phyloP scores from a whole-genome alignment of 75 land plant species.

The Cryptomeria japonica region DNA sequence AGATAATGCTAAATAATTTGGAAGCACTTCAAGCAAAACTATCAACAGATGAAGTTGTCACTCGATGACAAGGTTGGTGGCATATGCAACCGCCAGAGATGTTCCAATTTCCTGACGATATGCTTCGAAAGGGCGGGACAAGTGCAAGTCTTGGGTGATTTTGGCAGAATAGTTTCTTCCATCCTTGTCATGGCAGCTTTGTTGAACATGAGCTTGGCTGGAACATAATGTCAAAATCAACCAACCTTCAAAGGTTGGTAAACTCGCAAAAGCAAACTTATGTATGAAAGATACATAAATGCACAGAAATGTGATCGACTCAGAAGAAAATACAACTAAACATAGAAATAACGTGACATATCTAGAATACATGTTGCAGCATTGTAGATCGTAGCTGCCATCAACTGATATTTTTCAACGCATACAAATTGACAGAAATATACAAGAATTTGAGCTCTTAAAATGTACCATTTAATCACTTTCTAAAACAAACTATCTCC shows the following conservation, averaged over 20 bases:
- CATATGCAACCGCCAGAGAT: neutral
- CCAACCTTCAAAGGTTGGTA: neutral
- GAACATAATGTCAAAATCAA: neutral
- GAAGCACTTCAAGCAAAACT: neutral
- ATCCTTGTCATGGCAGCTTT: neutral
- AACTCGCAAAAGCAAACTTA: neutral
- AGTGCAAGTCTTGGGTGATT: neutral
- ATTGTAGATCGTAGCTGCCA: neutral
- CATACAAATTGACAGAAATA: neutral
- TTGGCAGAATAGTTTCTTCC: neutral
- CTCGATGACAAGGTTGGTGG: neutral
- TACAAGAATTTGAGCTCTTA: neutral
- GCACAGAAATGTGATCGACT: neutral
- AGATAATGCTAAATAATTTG: neutral
- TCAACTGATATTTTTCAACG: neutral
- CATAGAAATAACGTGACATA: neutral
- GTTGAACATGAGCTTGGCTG: neutral
- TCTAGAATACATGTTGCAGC: neutral
- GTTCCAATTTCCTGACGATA: neutral
- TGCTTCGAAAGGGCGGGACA: neutral
- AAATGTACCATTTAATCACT: neutral
- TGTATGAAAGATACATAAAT: neutral
- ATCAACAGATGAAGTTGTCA: neutral
- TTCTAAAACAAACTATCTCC: neutral
- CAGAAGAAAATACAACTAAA: neutral